Conservation (phyloP, 805 yeast genomes). For the Maudiozyma saulgeensis region DNA sequence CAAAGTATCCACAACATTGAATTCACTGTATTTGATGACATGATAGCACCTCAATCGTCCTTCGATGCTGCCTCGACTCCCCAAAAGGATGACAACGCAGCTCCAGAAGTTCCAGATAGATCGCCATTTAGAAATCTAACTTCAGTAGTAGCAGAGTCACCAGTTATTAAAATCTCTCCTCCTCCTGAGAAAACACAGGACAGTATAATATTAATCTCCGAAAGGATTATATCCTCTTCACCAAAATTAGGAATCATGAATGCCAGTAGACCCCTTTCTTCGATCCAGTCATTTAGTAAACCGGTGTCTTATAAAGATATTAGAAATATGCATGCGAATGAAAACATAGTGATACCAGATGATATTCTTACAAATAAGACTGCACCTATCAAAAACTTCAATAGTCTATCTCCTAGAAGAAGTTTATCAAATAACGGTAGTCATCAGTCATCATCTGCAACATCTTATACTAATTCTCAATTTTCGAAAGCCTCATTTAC, state of each 20-base stretch:
- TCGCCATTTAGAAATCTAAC: slow-evolving; percentile 14
- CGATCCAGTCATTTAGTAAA: slow-evolving; percentile 15
- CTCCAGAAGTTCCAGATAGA: slow-evolving; percentile 9
- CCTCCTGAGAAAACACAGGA: slow-evolving; percentile 6
- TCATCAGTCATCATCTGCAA: slow-evolving; percentile 9
- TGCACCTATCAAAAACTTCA: not conserved
- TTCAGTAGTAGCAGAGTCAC: not conserved
- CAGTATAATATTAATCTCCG: slow-evolving; percentile 10
- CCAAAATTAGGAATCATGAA: not conserved
- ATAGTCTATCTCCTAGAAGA: slow-evolving; percentile 16
- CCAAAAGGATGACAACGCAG: slow-evolving; percentile 2
- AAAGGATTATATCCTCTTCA: slow-evolving; percentile 1
- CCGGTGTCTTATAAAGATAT: slow-evolving; percentile 1
- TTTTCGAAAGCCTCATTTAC: slow-evolving; percentile 17
- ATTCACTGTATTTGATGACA: not conserved
- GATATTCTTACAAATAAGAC: slow-evolving; percentile 13
- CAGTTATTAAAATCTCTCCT: not conserved
- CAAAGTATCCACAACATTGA: slow-evolving; percentile 21
- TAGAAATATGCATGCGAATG: slow-evolving; percentile 4
- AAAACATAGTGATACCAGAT: slow-evolving; percentile 5
- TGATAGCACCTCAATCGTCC: not conserved
- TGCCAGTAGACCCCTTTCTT: slow-evolving; percentile 13
- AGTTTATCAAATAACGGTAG: slow-evolving; percentile 22
- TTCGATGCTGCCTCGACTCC: slow-evolving; percentile 16
- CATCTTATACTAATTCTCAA: slow-evolving; percentile 15